Percentiles rank a stretch among this genome's conserved stretches.
phyloP scores from a whole-genome alignment of 345 rosid species.

The Sapria himalayana region DNA sequence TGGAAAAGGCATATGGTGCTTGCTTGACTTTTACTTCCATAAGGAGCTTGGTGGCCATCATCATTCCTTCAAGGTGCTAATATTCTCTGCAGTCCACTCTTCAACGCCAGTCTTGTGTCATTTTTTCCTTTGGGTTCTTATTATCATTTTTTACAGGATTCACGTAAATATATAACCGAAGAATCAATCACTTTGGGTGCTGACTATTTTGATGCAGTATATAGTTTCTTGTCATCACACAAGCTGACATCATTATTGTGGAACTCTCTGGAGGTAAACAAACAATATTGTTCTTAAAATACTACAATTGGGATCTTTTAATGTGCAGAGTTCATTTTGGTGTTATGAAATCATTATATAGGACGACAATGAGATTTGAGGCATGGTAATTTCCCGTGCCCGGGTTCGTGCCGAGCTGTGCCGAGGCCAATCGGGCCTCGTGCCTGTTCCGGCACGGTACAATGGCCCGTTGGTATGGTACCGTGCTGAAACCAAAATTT shows the following conservation, averaged over 20 bases:
- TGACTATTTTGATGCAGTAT: slow-evolving; percentile 65
- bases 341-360: too few relatives aligned
- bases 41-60: slow-evolving; percentile 54
- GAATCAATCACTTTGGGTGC: slow-evolving; percentile 44
- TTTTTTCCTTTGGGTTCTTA: background rate
- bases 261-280: slow-evolving; percentile 81
- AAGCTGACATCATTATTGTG: slow-evolving; percentile 56
- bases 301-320: too few relatives aligned
- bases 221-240: slow-evolving; percentile 65
- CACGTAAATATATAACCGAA: slow-evolving; percentile 21
- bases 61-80: slow-evolving; percentile 28
- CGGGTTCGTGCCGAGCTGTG: too few relatives aligned
- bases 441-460: too few relatives aligned
- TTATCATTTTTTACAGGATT: slow-evolving; percentile 20
- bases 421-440: too few relatives aligned
- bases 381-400: too few relatives aligned
- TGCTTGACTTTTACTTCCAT: slow-evolving; percentile 79
- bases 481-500: too few relatives aligned
- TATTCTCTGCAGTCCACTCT: slow-evolving; percentile 1
- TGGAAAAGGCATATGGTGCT: slow-evolving; percentile 90
- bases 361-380: too few relatives aligned
- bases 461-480: too few relatives aligned
- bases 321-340: too few relatives aligned
- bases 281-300: too few relatives aligned
- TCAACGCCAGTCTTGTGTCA: background rate